Evolutionary conservation across 192 early-diverging fungal genomes (phyloP).

Genomic region (Haplosporangium gracile): DNA sequence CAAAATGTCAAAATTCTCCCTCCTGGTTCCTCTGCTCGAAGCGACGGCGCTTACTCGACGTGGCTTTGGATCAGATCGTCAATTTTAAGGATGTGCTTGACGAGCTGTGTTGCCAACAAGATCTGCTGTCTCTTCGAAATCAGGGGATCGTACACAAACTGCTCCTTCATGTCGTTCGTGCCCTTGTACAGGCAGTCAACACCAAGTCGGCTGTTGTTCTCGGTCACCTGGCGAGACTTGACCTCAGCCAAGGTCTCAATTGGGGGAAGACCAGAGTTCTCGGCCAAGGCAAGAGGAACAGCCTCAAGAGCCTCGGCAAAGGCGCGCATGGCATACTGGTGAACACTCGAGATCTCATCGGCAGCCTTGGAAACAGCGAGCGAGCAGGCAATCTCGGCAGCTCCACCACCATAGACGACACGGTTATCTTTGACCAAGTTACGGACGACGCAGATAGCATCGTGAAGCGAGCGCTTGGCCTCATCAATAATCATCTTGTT

Average conservation of each 20-base stretch:
- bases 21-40: background rate
- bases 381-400: slow-evolving; percentile 97
- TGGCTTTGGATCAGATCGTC: slow-evolving; percentile 77
- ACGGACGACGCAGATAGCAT: slow-evolving; percentile 99
- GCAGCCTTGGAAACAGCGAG: slow-evolving; percentile 93
- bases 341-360: slow-evolving; percentile 80
- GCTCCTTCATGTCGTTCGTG: slow-evolving; percentile 97
- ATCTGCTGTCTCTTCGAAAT: slow-evolving; percentile 99
- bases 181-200: slow-evolving; percentile 97
- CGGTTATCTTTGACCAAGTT: slow-evolving; percentile 97
- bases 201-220: slow-evolving; percentile 89
- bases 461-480: slow-evolving; percentile 97
- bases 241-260: slow-evolving; percentile 97
- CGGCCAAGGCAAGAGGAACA: slow-evolving; percentile 92
- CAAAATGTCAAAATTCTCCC: background rate
- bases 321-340: slow-evolving; percentile 99
- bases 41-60: slow-evolving; percentile 14
- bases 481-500: slow-evolving; percentile 99
- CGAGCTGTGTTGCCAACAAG: slow-evolving; percentile 96
- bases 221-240: slow-evolving; percentile 93
- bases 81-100: slow-evolving; percentile 99
- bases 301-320: slow-evolving; percentile 97
- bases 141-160: slow-evolving; percentile 98
- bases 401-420: slow-evolving; percentile 99
- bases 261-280: slow-evolving; percentile 97